Conservation (phyloP, 2,329 filamentous ascomycete genomes). For the Pseudogymnoascus sp. region DNA sequence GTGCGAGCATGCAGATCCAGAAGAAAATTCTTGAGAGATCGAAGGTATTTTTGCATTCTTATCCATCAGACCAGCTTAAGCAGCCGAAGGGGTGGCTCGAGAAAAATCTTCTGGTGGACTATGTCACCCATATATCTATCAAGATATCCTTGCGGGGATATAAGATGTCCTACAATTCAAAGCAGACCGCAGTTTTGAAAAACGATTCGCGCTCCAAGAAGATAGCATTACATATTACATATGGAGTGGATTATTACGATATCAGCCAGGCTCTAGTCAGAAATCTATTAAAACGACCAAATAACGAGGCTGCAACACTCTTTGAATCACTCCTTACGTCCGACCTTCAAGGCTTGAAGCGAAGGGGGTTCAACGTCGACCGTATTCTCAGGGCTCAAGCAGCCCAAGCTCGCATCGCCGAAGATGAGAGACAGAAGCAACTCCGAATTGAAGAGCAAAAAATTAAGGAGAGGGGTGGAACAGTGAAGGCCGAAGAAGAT, state of each 20-base stretch:
- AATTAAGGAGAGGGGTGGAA: constrained; percentile 38
- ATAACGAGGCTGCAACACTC: constrained; percentile 80
- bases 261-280: constrained; percentile 81
- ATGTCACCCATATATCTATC: constrained; percentile 70
- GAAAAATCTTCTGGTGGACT: constrained; percentile 68
- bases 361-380: constrained; percentile 92
- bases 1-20: constrained; percentile 57
- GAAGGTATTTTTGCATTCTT: constrained; percentile 80
- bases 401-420: constrained; percentile 77
- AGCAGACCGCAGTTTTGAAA: constrained; percentile 63
- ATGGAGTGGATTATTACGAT: constrained; percentile 76
- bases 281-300: constrained; percentile 70
- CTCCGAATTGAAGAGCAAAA: constrained; percentile 63
- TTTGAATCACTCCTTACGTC: constrained; percentile 86
- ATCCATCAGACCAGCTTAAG: constrained; percentile 61
- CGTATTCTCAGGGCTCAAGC: constrained; percentile 83
- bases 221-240: constrained; percentile 66
- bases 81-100: constrained; percentile 89
- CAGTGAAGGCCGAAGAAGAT: constrained; percentile 30
- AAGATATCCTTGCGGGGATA: constrained; percentile 67
- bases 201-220: constrained; percentile 39
- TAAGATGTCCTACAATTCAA: constrained; percentile 61
- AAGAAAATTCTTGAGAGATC: constrained; percentile 81
- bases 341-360: constrained; percentile 70
- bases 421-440: constrained; percentile 68